phyloP scores from a whole-genome alignment of 1,139 yeast genomes.

The Meyerozyma guilliermondii region DNA sequence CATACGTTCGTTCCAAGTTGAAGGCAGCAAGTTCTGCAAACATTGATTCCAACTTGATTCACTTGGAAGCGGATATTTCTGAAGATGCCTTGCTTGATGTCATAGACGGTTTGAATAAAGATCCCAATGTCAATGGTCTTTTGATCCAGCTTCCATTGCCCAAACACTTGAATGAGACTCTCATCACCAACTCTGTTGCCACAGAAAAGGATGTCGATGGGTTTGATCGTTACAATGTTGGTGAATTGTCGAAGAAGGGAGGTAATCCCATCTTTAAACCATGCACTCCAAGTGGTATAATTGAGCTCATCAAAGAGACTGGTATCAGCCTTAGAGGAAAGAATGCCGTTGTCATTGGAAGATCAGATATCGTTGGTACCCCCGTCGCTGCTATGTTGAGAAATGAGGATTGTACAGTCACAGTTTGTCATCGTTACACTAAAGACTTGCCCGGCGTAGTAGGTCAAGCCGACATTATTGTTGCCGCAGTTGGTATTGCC shows the following conservation, averaged over 20 bases:
- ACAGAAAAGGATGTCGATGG: slow-evolving; percentile 79
- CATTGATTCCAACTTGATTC: slow-evolving; percentile 52
- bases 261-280: slow-evolving; percentile 71
- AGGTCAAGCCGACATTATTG: slow-evolving; percentile 78
- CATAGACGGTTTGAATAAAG: slow-evolving; percentile 54
- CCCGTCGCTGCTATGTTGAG: slow-evolving; percentile 85
- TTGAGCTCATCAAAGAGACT: slow-evolving; percentile 61
- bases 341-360: slow-evolving; percentile 72
- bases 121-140: slow-evolving; percentile 63
- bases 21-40: slow-evolving; percentile 70
- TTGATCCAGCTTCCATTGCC: slow-evolving; percentile 75
- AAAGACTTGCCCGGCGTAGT: slow-evolving; percentile 48
- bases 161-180: slow-evolving; percentile 60
- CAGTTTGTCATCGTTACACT: slow-evolving; percentile 69
- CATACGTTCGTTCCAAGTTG: slow-evolving; percentile 70
- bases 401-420: slow-evolving; percentile 80
- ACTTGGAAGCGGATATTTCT: slow-evolving; percentile 50
- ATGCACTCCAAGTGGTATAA: slow-evolving; percentile 76
- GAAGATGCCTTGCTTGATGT: slow-evolving; percentile 53
- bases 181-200: slow-evolving; percentile 61
- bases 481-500: slow-evolving; percentile 88
- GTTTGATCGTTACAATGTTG: slow-evolving; percentile 68
- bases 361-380: slow-evolving; percentile 93
- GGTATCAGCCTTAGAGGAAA: slow-evolving; percentile 58
- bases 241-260: slow-evolving; percentile 69